Evolutionary conservation across 148 eudicot species (phyloP).

Genomic region (Silene uniflora): DNA sequence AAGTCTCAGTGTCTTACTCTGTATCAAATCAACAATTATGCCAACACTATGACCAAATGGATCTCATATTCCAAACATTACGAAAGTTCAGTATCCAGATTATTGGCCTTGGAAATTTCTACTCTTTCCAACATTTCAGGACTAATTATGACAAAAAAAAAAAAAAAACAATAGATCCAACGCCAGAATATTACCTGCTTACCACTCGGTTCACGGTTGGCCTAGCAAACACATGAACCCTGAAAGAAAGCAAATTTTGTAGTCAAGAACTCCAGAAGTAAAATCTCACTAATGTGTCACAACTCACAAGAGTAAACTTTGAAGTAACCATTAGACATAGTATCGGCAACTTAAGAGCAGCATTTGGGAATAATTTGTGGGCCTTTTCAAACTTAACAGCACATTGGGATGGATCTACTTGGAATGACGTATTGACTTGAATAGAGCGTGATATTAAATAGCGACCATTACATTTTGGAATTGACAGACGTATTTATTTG

Average conservation of each 20-base stretch:
- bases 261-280: background rate
- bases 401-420: background rate
- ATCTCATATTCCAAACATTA: background rate
- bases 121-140: background rate
- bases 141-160: background rate
- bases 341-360: background rate
- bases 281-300: conserved; percentile 3
- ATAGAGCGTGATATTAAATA: background rate
- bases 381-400: background rate
- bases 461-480: background rate
- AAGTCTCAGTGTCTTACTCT: too few species aligned
- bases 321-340: background rate
- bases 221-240: conserved; percentile 83
- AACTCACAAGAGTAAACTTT: background rate
- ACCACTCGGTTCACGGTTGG: conserved; percentile 87
- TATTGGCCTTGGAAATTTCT: background rate
- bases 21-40: too few species aligned
- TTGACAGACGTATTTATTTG: background rate
- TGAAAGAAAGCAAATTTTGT: conserved; percentile 29
- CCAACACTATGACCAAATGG: background rate
- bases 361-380: too few species aligned
- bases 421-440: background rate
- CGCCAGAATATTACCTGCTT: conserved; percentile 52
- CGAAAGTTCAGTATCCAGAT: background rate
- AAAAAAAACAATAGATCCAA: background rate